Base-by-base conservation (phyloP, 148 eudicot genomes). In the Dianthus caryophyllus region DNA sequence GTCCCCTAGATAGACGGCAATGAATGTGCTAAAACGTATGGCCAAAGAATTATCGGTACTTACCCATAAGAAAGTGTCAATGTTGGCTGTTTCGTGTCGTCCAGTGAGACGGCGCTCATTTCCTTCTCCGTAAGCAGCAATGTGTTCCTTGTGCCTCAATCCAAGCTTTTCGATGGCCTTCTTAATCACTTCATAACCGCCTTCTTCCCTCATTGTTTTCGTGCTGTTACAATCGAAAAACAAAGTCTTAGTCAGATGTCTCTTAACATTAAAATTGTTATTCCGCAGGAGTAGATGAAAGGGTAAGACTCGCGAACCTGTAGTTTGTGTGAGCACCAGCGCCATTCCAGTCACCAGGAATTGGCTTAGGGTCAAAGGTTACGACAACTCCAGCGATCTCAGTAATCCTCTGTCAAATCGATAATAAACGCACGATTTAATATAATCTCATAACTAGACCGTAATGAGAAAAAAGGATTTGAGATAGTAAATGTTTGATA, bases 311-410 rank as follows among this genome's bases (percentile, higher is more conserved):
- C 9, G 21, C 14, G 41, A 50, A 80, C 86, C 90, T 86, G 82
- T 82, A 87, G 76, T 87, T 87, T 8, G 86, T 76, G 84, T 87
- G 91, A 72, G 91, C 91, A 65, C 91, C 91, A 56, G 91, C 91
- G 15, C 91, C 91, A 66, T 87, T 87, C 91, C 91, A 87, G 71
- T 87, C 91, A 73, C 91, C 91, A 53, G 80, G 78, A 66, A 84
- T 79, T 22, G 88, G 88, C 50, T 84, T 84, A 15, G 88, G 88
- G 48, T 84, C 88, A 61, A 84, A 79, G 33, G 85, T 76, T 33
- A 84, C 67, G 20, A 79, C 74, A 16, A 84, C 85, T 66, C 83
- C 85, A 33, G 83, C 85, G 30, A 79, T 67, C 73, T 84, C 88
- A 15, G 85, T 79, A 41, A 84, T 84, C 81, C 88, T 79, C 88